A percentile compares a stretch with the other conserved stretches of the same genome.
Conservation (phyloP, 164 flowering plant species). For the Saururus chinensis region DNA sequence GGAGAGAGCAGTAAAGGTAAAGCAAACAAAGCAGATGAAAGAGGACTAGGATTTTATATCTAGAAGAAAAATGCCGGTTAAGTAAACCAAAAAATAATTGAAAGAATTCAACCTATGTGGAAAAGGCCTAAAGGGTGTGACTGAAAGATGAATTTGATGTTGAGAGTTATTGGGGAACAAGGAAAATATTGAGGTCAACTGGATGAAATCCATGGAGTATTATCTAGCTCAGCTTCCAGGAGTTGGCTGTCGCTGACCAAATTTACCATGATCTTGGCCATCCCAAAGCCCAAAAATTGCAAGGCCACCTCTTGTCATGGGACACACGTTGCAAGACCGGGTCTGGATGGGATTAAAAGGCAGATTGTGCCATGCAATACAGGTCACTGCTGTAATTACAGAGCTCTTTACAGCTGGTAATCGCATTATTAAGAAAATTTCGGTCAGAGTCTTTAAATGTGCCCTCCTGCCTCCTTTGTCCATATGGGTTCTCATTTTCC, state of each 20-base stretch:
- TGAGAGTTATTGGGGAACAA: background rate
- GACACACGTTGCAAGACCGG: background rate
- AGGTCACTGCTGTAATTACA: background rate
- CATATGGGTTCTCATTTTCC: background rate
- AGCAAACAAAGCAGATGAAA: slow-evolving; percentile 16
- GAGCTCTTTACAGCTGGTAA: background rate
- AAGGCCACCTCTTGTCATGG: background rate
- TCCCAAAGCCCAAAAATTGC: background rate
- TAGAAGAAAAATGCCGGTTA: slow-evolving; percentile 1
- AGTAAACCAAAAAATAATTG: background rate
- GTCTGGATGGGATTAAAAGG: background rate
- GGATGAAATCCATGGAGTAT: background rate
- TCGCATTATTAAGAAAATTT: background rate
- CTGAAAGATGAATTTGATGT: background rate
- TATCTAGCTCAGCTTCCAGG: background rate
- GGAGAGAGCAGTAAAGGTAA: slow-evolving; percentile 27
- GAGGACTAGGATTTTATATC: slow-evolving; percentile 17
- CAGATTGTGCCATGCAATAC: background rate
- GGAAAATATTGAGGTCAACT: background rate
- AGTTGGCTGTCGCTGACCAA: background rate
- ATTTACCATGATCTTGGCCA: background rate
- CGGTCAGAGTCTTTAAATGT: background rate
- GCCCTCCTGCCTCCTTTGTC: background rate
- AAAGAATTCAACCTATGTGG: background rate
- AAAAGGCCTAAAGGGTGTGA: background rate